Conservation (phyloP, 2,329 filamentous ascomycete species). For the Claviceps pazoutovae region DNA sequence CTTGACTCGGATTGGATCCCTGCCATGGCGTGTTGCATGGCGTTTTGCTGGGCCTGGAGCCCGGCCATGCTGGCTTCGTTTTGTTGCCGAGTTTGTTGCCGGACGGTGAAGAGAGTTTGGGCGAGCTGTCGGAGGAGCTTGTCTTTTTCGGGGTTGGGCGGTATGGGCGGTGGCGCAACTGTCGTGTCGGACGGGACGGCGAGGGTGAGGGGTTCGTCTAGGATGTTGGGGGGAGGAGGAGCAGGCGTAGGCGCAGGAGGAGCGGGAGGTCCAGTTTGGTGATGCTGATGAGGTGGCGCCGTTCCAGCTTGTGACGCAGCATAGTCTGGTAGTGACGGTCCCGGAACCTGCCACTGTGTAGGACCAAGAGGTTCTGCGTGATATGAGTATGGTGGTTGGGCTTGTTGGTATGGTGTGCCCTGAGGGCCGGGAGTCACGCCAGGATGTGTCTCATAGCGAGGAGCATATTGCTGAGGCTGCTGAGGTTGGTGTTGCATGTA, state of each 20-base stretch:
- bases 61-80: conserved; percentile 63
- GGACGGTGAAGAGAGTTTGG: conserved; percentile 51
- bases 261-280: conserved; percentile 4
- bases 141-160: conserved; percentile 92
- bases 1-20: conserved; percentile 61
- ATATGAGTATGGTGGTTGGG: neutral
- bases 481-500: conserved; percentile 4
- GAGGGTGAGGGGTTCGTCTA: conserved; percentile 43
- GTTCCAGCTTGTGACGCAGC: conserved; percentile 3
- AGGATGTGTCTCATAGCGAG: neutral
- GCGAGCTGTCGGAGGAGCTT: conserved; percentile 67
- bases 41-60: conserved; percentile 63
- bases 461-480: conserved; percentile 6
- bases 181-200: conserved; percentile 33
- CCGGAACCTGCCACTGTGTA: conserved; percentile 9
- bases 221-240: conserved; percentile 33
- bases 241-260: conserved; percentile 14
- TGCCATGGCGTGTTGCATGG: conserved; percentile 56
- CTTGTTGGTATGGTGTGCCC: conserved; percentile 1
- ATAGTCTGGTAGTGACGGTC: conserved; percentile 8
- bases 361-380: conserved; percentile 8
- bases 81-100: conserved; percentile 54
- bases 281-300: conserved; percentile 5
- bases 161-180: conserved; percentile 66
- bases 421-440: neutral